Evolutionary conservation across 2,329 filamentous ascomycete species (phyloP), one percentile per base, ranked within the genome.

Genomic region (Herpotrichia juniperi): DNA sequence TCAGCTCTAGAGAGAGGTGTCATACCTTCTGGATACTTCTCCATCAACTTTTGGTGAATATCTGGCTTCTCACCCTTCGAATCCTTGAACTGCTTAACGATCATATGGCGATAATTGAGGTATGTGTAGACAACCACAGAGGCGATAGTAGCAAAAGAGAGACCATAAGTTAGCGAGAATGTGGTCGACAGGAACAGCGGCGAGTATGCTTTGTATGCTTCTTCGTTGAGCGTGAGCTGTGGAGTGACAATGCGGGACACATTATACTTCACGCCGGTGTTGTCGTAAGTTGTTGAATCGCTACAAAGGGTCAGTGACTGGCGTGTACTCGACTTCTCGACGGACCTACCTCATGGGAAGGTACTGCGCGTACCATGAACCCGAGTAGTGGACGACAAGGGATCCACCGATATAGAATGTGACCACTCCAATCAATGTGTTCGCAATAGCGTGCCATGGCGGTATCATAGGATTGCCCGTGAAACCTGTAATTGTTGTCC

Each of bases 61-160:
- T 80, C 79, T 51, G 72, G 63, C 2, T 73, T 73, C 35, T 87
- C 84, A 16, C 67, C 79, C 7, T 80, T 82, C 57, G 84, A 84
- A 58, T 81, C 81, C 50, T 76, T 80, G 64, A 84, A 86, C 55
- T 87, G 85, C 35, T 74, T 75, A 83, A 84, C 87, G 43, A 91
- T 86, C 47, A 86, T 83, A 56, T 83, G 78, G 28, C 88, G 81
- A 53, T 91, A 84, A 70, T 89, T 85, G 3, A 91, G 75, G 55
- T 54, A 61, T 1, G 54, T 57, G 78, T 83, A 0, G 84, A 89
- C 80, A n/a, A 91, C 73, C 1, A 91, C 79, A 0, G 87, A 82
- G 0, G 88, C 78, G 34, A 91, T 88, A 44, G 87, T 82, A 3
- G 89, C 88, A 65, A 91, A 91, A 0, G 86, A 89, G 1, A 91